A percentile compares a stretch with the other conserved stretches of the same genome.
These are phyloP conservation scores for Tolypocladium cylindrosporum DNA, from an alignment of 2,329 filamentous ascomycete species.

Conservation along the genomic window DNA sequence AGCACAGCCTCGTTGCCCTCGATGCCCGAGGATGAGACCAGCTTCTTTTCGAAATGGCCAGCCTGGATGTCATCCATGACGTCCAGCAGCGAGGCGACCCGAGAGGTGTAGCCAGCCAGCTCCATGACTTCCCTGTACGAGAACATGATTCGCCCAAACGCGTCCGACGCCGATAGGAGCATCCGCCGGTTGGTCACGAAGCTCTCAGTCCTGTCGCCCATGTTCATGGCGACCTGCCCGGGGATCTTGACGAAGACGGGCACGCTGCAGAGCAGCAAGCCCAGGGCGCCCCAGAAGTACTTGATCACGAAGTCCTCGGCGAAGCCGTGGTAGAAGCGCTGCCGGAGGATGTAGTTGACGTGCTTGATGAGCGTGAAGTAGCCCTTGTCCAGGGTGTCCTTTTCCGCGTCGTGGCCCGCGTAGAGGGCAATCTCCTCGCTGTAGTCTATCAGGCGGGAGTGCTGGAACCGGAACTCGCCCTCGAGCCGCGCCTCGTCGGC, in stretches of 20 bases:
- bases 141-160: constrained; percentile 93
- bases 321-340: constrained; percentile 92
- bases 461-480: constrained; percentile 92
- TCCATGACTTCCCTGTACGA: constrained; percentile 97
- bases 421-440: constrained; percentile 93
- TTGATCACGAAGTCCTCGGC: constrained; percentile 99
- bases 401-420: constrained; percentile 84
- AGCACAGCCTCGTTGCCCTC: constrained; percentile 78
- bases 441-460: constrained; percentile 90
- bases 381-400: constrained; percentile 92
- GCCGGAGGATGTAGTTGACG: constrained; percentile 86
- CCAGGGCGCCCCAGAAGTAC: constrained; percentile 96
- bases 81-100: constrained; percentile 79
- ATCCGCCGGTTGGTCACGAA: constrained; percentile 93
- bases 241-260: constrained; percentile 94
- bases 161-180: constrained; percentile 86
- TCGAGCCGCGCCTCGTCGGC: constrained; percentile 91
- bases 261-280: constrained; percentile 82
- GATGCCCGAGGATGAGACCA: constrained; percentile 79
- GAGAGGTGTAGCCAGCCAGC: constrained; percentile 86
- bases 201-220: constrained; percentile 62
- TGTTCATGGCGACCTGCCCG: constrained; percentile 51
- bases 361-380: constrained; percentile 99
- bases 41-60: constrained; percentile 90
- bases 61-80: constrained; percentile 90